Conservation (phyloP, 208 protist species). For the Acanthamoeba lenticulata region DNA sequence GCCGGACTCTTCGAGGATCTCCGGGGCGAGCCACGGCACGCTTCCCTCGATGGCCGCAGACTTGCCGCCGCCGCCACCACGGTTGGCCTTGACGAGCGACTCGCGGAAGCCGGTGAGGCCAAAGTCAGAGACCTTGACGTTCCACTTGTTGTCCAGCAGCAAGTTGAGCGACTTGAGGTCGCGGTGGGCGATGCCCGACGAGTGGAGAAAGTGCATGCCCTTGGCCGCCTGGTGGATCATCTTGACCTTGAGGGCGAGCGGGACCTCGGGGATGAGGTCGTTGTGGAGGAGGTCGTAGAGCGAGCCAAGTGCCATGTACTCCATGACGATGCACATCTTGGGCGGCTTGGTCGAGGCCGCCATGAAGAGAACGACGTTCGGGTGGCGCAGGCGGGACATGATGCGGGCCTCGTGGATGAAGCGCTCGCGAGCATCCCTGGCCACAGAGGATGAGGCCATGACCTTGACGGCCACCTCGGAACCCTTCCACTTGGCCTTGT, state of each 20-base stretch:
- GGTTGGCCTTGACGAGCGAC: background rate
- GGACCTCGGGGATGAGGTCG: constrained; percentile 49
- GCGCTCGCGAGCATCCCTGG: background rate
- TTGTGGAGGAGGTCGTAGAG: constrained; percentile 54
- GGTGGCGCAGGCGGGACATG: constrained; percentile 71
- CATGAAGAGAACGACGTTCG: constrained; percentile 81
- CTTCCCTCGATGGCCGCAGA: background rate
- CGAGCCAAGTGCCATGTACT: constrained; percentile 14
- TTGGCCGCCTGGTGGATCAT: constrained; percentile 33
- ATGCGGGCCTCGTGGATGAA: constrained; percentile 71
- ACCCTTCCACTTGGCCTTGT: constrained; percentile 55
- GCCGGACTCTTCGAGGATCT: background rate
- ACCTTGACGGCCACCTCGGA: constrained; percentile 34
- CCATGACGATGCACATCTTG: constrained; percentile 66
- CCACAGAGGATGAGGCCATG: background rate
- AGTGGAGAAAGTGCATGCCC: constrained; percentile 49
- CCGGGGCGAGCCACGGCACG: constrained; percentile 48
- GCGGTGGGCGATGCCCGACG: constrained; percentile 1
- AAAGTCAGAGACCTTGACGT: constrained; percentile 43
- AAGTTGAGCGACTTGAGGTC: constrained; percentile 56
- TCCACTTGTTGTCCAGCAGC: constrained; percentile 62
- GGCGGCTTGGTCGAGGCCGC: constrained; percentile 66
- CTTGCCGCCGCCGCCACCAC: background rate
- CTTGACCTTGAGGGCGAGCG: constrained; percentile 47
- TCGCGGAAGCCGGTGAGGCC: background rate